Conservation (phyloP, 768 basidiomycete genomes). For the Rhodotorula babjevae region DNA sequence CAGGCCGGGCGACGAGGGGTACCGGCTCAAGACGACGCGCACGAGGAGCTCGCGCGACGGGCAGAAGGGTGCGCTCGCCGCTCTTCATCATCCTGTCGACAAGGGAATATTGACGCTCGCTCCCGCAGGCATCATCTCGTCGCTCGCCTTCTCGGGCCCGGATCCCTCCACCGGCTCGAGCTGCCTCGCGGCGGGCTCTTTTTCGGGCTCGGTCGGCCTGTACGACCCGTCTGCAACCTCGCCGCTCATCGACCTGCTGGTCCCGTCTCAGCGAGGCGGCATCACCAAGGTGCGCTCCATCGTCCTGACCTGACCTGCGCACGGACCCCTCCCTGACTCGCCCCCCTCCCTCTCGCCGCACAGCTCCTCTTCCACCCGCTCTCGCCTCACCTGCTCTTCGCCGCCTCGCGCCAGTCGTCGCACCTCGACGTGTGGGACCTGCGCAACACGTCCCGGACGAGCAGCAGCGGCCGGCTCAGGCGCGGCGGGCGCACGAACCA, state of each 20-base stretch:
- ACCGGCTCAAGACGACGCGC: constrained; percentile 64
- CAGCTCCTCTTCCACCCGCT: constrained; percentile 74
- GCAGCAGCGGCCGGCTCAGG: constrained; percentile 44
- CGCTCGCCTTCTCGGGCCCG: constrained; percentile 66
- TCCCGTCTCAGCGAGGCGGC: constrained; percentile 55
- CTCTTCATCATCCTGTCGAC: background rate
- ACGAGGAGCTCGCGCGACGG: constrained; percentile 76
- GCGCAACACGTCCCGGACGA: constrained; percentile 55
- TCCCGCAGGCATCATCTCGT: constrained; percentile 72
- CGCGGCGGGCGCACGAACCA: constrained; percentile 79
- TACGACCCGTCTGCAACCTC: constrained; percentile 56
- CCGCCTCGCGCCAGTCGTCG: constrained; percentile 65
- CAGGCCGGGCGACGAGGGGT: constrained; percentile 64
- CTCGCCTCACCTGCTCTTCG: constrained; percentile 67
- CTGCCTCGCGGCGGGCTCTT: constrained; percentile 74
- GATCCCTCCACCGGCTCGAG: constrained; percentile 51
- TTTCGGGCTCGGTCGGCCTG: constrained; percentile 49
- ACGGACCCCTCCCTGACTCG: background rate
- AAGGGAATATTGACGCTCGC: fast-evolving
- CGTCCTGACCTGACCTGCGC: background rate
- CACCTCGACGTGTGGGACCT: constrained; percentile 74
- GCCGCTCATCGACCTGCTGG: constrained; percentile 60
- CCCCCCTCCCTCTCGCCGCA: no score
- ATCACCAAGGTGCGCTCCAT: constrained; percentile 30
- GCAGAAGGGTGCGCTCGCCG: constrained; percentile 62